These are phyloP conservation scores for Parmales sp. DNA, from an alignment of 108 stramenopile species.

Conservation along the genomic window DNA sequence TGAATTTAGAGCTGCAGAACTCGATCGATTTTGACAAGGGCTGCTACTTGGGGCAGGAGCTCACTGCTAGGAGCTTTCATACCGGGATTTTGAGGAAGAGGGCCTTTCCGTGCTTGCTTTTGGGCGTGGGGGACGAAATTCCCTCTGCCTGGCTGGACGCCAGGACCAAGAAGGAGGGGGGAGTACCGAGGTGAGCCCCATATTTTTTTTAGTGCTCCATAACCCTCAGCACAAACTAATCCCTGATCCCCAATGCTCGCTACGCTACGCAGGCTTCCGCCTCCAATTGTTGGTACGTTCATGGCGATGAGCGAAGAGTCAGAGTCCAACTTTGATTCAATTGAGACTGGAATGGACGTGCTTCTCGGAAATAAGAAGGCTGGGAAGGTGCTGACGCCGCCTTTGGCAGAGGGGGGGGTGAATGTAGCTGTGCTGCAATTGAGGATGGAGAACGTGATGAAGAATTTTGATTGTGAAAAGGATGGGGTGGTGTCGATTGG, in stretches of 20 bases:
- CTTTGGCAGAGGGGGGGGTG: neutral
- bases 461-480: constrained; percentile 15
- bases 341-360: constrained; percentile 7
- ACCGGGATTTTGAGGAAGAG: constrained; percentile 87
- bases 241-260: too few species aligned
- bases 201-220: too few species aligned
- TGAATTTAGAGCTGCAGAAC: constrained; percentile 81
- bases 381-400: neutral
- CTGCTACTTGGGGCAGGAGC: constrained; percentile 96
- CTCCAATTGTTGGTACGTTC: constrained; percentile 48
- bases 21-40: constrained; percentile 87
- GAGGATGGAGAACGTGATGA: constrained; percentile 19
- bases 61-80: constrained; percentile 86
- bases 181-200: too few species aligned
- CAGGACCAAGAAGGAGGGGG: too few species aligned
- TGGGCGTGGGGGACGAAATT: constrained; percentile 21
- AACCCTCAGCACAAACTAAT: too few species aligned
- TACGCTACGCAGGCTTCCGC: constrained; percentile 61
- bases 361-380: neutral
- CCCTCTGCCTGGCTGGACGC: too few species aligned
- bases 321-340: too few species aligned
- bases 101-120: constrained; percentile 67
- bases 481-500: constrained; percentile 27
- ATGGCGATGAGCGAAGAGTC: constrained; percentile 60
- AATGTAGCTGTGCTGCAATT: constrained; percentile 18